Percentiles rank a stretch among this genome's conserved stretches.
Conservation (phyloP, 2,329 filamentous ascomycete species). For the Delphinella strobiligena region DNA sequence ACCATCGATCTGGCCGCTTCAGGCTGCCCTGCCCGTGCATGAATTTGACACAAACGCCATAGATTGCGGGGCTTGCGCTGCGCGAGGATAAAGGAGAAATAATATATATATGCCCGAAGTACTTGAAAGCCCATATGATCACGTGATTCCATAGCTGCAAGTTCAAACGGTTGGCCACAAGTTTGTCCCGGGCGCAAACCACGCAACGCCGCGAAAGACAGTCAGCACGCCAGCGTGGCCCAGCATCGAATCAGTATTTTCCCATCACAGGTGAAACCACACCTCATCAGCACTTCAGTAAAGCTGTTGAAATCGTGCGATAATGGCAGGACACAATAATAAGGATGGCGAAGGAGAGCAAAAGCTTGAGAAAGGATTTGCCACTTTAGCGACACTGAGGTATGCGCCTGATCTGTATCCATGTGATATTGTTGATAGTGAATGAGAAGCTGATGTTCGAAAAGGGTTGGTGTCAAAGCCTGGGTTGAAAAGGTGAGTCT, state of each 20-base stretch:
- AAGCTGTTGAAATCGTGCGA: neutral
- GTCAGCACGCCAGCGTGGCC: neutral
- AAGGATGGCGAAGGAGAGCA: slow-evolving; percentile 21
- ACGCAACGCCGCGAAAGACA: too few relatives aligned
- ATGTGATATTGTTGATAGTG: slow-evolving; percentile 16
- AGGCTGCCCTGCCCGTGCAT: too few relatives aligned
- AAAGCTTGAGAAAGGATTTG: slow-evolving; percentile 62
- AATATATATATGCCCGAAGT: too few relatives aligned
- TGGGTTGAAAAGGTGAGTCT: slow-evolving; percentile 55
- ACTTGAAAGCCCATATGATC: too few relatives aligned
- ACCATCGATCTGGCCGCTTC: too few relatives aligned
- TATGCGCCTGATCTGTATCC: slow-evolving; percentile 30
- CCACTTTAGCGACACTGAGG: slow-evolving; percentile 74
- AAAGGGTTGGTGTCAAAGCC: slow-evolving; percentile 53
- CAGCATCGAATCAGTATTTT: neutral
- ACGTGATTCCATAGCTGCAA: too few relatives aligned
- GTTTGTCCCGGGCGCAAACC: neutral
- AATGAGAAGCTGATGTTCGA: slow-evolving; percentile 14
- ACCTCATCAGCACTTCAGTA: neutral
- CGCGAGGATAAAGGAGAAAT: too few relatives aligned
- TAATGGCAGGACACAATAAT: neutral
- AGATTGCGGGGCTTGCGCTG: too few relatives aligned
- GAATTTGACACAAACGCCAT: too few relatives aligned
- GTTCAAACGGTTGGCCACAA: too few relatives aligned
- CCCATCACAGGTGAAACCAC: neutral